Conservation (phyloP, 805 yeast species). For the Jamesozyma piceae region DNA sequence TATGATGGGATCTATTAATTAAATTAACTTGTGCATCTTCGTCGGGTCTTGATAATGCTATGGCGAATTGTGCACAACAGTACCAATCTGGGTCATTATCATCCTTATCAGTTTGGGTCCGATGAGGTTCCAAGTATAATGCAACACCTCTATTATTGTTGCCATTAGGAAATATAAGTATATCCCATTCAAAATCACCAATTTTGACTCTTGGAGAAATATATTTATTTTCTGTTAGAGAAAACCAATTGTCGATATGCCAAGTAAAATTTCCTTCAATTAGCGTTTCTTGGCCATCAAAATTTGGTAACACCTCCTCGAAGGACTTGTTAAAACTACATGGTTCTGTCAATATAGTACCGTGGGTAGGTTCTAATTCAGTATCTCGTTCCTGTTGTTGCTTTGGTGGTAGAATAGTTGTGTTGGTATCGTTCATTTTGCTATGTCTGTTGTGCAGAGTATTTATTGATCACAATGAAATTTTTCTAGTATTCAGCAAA, state of each 20-base stretch:
- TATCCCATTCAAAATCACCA: slow-evolving; percentile 59
- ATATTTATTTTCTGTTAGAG: slow-evolving; percentile 32
- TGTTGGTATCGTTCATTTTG: neutral
- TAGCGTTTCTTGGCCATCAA: slow-evolving; percentile 18
- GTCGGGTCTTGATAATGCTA: slow-evolving; percentile 73
- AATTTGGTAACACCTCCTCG: slow-evolving; percentile 16
- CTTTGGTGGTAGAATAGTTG: no score
- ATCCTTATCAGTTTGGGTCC: slow-evolving; percentile 7
- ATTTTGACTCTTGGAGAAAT: slow-evolving; percentile 40
- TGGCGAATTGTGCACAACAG: slow-evolving; percentile 84
- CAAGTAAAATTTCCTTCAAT: slow-evolving; percentile 37
- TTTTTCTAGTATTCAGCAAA: no score
- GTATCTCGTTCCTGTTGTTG: neutral
- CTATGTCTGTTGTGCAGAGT: no score
- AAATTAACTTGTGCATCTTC: slow-evolving; percentile 50
- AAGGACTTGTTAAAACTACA: slow-evolving; percentile 17
- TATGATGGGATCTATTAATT: slow-evolving; percentile 59
- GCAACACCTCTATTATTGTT: slow-evolving; percentile 54
- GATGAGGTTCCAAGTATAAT: slow-evolving; percentile 69
- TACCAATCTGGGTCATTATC: slow-evolving; percentile 51
- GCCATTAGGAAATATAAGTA: slow-evolving; percentile 72
- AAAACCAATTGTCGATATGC: slow-evolving; percentile 43
- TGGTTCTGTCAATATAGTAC: slow-evolving; percentile 15
- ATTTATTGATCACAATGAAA: no score
- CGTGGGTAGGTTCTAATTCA: slow-evolving; percentile 3